These are phyloP conservation scores for Colletotrichum sp. DNA, from an alignment of 2,329 filamentous ascomycete genomes.

Conservation along the genomic window DNA sequence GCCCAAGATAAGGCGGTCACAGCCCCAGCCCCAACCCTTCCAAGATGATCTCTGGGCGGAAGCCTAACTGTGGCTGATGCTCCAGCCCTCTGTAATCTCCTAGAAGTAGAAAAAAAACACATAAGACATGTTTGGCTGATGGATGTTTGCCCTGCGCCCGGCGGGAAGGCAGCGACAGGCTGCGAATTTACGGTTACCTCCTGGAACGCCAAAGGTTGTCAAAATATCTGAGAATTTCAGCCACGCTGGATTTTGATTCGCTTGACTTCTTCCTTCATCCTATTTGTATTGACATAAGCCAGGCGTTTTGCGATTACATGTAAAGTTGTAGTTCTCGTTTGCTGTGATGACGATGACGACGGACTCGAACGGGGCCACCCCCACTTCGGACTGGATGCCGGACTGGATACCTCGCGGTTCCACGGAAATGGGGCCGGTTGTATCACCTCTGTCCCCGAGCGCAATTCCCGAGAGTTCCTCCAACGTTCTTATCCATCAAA, in stretches of 20 bases:
- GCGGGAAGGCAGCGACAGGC: background rate
- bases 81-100: background rate
- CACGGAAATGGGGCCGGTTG: background rate
- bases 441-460: background rate
- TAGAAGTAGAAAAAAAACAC: background rate
- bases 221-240: background rate
- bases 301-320: background rate
- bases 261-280: background rate
- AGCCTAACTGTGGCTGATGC: background rate
- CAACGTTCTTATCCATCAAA: background rate
- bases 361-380: background rate
- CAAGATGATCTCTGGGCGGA: background rate
- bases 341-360: background rate
- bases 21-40: background rate
- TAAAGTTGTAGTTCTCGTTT: background rate
- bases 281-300: background rate
- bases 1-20: background rate
- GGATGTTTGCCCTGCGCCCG: background rate
- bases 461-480: background rate
- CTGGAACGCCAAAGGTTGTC: background rate
- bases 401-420: constrained; percentile 14
- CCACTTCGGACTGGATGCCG: constrained; percentile 21
- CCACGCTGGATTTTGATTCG: background rate
- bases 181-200: background rate
- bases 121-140: background rate